phyloP scores from a whole-genome alignment of 257 asterid genomes.

The Parsonsia alboflavescens region DNA sequence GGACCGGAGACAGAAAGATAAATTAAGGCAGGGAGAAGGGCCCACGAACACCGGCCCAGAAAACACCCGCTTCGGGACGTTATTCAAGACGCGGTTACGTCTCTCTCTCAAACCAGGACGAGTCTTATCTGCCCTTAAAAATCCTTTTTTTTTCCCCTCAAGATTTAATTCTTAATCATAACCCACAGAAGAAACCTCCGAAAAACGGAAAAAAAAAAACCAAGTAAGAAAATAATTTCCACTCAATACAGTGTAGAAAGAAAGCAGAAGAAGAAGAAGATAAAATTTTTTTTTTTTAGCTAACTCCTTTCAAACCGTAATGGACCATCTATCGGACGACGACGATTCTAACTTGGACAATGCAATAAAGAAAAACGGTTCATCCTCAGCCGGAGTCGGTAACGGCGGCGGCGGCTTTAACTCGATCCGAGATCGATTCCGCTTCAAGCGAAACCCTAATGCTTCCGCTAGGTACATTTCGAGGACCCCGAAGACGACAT shows the following conservation, averaged over 20 bases:
- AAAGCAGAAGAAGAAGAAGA: neutral
- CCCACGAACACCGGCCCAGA: too few relatives aligned
- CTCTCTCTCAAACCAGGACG: neutral
- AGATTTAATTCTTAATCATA: neutral
- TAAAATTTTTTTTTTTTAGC: neutral
- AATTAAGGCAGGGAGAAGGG: too few relatives aligned
- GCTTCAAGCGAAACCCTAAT: constrained; percentile 40
- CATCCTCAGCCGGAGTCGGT: constrained; percentile 37
- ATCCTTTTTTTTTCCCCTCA: neutral
- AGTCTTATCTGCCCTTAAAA: neutral
- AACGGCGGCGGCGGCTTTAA: constrained; percentile 34
- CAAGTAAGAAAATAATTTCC: neutral
- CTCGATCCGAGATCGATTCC: constrained; percentile 91
- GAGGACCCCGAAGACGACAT: neutral
- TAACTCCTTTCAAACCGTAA: neutral
- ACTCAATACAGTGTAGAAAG: neutral
- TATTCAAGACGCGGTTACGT: neutral
- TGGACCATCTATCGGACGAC: constrained; percentile 24
- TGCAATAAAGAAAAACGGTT: constrained; percentile 34
- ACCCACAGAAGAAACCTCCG: neutral
- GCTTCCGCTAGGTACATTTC: constrained; percentile 5
- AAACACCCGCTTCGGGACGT: too few relatives aligned
- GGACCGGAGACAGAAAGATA: too few relatives aligned
- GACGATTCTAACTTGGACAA: neutral
- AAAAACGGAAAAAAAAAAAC: neutral